These are phyloP conservation scores for Strobilomyces dryophilus DNA, from an alignment of 768 basidiomycete genomes.

Conservation along the genomic window DNA sequence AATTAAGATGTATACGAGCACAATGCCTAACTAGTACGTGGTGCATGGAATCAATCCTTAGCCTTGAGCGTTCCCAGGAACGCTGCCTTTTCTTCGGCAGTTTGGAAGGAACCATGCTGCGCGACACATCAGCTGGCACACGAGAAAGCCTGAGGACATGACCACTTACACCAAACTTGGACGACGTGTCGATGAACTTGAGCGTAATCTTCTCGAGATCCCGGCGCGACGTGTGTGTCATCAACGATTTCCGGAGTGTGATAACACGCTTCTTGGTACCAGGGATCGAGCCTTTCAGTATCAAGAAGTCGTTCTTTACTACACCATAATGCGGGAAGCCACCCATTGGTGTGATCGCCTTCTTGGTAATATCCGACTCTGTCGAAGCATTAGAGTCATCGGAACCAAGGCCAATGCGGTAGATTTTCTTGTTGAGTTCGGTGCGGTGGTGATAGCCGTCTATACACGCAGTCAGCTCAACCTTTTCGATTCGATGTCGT, in stretches of 20 bases:
- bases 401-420: constrained; percentile 80
- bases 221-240: constrained; percentile 92
- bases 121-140: constrained; percentile 4
- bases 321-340: constrained; percentile 99
- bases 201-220: constrained; percentile 97
- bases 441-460: constrained; percentile 97
- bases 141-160: not conserved
- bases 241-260: constrained; percentile 94
- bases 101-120: constrained; percentile 96
- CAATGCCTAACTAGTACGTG: constrained; percentile 38
- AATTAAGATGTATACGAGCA: constrained; percentile 33
- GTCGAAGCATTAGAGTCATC: constrained; percentile 88
- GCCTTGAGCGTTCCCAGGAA: constrained; percentile 92
- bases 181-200: constrained; percentile 98
- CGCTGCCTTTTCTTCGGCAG: constrained; percentile 91
- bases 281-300: constrained; percentile 93
- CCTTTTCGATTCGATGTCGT: not conserved
- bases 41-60: constrained; percentile 53
- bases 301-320: constrained; percentile 97
- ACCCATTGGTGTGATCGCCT: constrained; percentile 94
- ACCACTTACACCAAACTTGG: constrained; percentile 86
- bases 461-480: constrained; percentile 28
- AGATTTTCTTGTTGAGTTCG: constrained; percentile 98
- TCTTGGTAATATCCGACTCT: constrained; percentile 91
- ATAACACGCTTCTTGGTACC: constrained; percentile 98